Evolutionary conservation across 2,329 filamentous ascomycete species (phyloP).

Genomic region (Lithohypha guttulata): DNA sequence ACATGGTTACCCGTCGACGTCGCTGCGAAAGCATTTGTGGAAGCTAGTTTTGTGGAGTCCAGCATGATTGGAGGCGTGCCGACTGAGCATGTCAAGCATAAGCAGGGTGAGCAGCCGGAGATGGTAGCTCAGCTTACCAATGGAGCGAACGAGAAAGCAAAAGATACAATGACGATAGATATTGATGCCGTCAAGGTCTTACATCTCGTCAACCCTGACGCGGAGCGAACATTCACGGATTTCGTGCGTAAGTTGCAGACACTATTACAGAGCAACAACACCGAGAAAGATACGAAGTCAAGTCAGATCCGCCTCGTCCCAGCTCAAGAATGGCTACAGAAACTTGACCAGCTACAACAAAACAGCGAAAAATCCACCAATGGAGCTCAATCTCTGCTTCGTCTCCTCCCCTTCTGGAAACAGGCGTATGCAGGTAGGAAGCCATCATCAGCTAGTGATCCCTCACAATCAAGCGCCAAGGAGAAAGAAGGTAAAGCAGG

Average conservation of each 20-base stretch:
- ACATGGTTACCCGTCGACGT: constrained; percentile 37
- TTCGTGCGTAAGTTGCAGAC: constrained; percentile 36
- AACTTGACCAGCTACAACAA: constrained; percentile 27
- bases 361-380: constrained; percentile 17
- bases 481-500: constrained; percentile 26
- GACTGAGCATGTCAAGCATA: constrained; percentile 19
- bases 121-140: constrained; percentile 22
- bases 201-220: constrained; percentile 41
- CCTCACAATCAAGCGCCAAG: constrained; percentile 3
- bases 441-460: too few species aligned
- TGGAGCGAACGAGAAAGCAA: neutral
- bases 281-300: neutral
- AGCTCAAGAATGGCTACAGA: constrained; percentile 33
- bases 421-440: constrained; percentile 27
- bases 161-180: neutral
- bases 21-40: constrained; percentile 29
- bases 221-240: constrained; percentile 34
- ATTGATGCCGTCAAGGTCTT: constrained; percentile 27
- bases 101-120: neutral
- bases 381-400: constrained; percentile 33
- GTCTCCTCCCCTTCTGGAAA: constrained; percentile 42
- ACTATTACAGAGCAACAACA: constrained; percentile 8
- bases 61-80: neutral
- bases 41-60: constrained; percentile 17
- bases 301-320: constrained; percentile 26